Base-by-base conservation (phyloP, 164 flowering plant species). In the Brasenia schreberi region DNA sequence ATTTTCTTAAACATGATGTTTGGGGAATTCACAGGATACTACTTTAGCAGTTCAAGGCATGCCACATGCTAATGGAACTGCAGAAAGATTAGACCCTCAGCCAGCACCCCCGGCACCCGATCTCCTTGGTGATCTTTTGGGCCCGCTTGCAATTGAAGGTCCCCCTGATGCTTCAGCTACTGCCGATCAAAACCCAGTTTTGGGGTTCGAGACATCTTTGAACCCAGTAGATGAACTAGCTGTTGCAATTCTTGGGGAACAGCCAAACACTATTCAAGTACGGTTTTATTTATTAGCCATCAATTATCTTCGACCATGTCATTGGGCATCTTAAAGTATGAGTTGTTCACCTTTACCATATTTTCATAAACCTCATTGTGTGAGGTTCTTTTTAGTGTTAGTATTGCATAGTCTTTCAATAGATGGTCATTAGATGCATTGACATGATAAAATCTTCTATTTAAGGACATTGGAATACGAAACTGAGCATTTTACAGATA, bases 91-190 rank as follows among this genome's bases (percentile, higher is more conserved):
- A 61, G 97, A 90, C 75, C 62, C 62, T 60, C 62, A 60, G n/a
- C 62, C 1, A n/a, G 62, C 62, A 49, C 23, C 76, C 14, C 84
- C 95, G 59, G 73, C 97, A 69, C 75, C 87, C 17, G 98, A 92
- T 79, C 84, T 89, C 64, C 93, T 95, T 73, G 91, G 91, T 71
- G 99, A 95, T 83, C 86, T 95, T 65, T 78, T 93, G 75, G 87
- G 97, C 56, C 87, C 94, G 43, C 81, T 92, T 61, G 90, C 98
- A 71, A 88, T 92, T 72, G 99, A 95, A 81, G 97, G 88, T 39
- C 94, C 97, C 64, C 89, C 96, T 39, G 77, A 67, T 70, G 69
- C 75, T 69, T 42, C 77, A 53, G 66, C 61, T 19, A 75, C 81
- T 58, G 56, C 84, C 69, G 85, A 85, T 71, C 85, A 76, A 61